A percentile compares a stretch with the other conserved stretches of the same genome.
Conservation (phyloP, 2,329 filamentous ascomycete species). For the Fusarium camptoceras region DNA sequence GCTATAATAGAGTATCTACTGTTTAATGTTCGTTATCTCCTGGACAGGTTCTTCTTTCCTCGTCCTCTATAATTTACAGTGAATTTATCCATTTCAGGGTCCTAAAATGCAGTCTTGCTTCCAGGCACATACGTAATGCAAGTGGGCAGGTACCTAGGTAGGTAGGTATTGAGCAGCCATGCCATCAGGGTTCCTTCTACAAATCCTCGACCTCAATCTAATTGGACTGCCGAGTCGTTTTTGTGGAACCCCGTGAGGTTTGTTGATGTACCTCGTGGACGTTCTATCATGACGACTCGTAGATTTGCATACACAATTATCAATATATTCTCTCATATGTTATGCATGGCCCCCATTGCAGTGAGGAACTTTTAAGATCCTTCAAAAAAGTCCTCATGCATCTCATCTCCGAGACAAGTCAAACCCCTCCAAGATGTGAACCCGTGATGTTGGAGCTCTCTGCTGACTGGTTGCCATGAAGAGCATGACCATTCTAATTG, state of each 20-base stretch:
- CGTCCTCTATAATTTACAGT: background rate
- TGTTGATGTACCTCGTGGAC: slow-evolving; percentile 26
- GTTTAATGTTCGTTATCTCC: background rate
- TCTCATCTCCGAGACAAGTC: background rate
- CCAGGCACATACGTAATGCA: slow-evolving; percentile 18
- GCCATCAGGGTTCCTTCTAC: slow-evolving; percentile 41
- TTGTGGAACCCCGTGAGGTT: slow-evolving; percentile 19
- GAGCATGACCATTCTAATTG: background rate
- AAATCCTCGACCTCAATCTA: background rate
- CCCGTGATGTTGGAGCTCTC: slow-evolving; percentile 3
- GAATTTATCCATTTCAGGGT: slow-evolving; percentile 20
- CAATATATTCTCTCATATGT: background rate
- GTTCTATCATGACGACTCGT: slow-evolving; percentile 13
- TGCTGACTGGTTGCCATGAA: background rate
- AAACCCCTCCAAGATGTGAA: background rate
- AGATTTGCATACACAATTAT: background rate
- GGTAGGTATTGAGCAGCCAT: slow-evolving; percentile 1
- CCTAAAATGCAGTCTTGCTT: slow-evolving; percentile 2
- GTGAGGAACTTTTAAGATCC: background rate
- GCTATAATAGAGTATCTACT: background rate
- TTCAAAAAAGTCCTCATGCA: background rate
- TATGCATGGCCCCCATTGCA: background rate
- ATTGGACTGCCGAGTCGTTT: background rate
- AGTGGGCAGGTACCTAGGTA: background rate
- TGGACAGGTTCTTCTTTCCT: background rate